Evolutionary conservation across 2,329 filamentous ascomycete species (phyloP), one percentile per base, ranked within the genome.

Genomic region (Diaporthe aspalathi): DNA sequence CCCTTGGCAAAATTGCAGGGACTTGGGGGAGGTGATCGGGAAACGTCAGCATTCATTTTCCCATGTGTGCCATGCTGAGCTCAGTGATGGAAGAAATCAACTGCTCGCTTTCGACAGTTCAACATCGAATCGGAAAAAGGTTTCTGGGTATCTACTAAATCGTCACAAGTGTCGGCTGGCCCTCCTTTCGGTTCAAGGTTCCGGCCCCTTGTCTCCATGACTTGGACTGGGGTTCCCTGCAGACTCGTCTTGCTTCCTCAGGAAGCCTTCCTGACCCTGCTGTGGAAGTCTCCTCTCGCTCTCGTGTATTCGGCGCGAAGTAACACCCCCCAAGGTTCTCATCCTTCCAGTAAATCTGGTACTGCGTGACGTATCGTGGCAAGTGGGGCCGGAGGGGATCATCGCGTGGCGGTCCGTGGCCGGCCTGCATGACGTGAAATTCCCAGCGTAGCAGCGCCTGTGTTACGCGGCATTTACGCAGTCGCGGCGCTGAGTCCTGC

Each of bases 131-230:
- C 4, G 14, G 24, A 12, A 50, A 32, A n/a, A 17, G 7, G 11
- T 50, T 3, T 27, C 20, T 65, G 60, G 60, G 60, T 65, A 65
- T 65, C 60, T 65, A 65, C 27, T 38, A 50, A 22, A 22, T 65
- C 45, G 1, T 65, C n/a, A 24, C 45, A 65, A 50, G 60, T 35
- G 20, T 14, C 45, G 7, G 29, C n/a, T 14, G 17, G 45, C 7
- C 27, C 38, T 63, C 27, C 20, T 50, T 63, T 20, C n/a, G n/a
- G n/a, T n/a, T n/a, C n/a, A n/a, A n/a, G n/a, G 57, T 49, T 45
- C 38, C 24, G 24, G n/a, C 20, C n/a, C 16, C 20, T 11, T 27
- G 45, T n/a, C 27, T 27, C 45, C 3, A 38, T 20, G 7, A 50
- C 17, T 17, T 50, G 45, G 32, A 35, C 9, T 9, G n/a, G 20